Conservation (phyloP, 2,329 filamentous ascomycete species). For the Drechslera avenae region DNA sequence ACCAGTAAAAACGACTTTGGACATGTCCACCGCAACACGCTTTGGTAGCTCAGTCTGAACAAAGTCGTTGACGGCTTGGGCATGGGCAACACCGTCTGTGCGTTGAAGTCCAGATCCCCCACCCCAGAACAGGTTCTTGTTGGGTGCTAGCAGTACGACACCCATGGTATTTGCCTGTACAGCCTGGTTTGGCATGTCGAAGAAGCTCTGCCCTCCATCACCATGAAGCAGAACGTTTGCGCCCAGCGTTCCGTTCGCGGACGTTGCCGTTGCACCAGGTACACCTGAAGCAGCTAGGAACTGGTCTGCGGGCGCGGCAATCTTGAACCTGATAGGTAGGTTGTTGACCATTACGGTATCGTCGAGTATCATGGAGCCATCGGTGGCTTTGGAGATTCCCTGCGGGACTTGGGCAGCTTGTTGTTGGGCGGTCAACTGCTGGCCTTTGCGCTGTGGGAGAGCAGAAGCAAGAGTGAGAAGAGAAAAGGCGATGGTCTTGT, state of each 20-base stretch:
- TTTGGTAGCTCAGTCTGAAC: slow-evolving; percentile 57
- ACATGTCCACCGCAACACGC: slow-evolving; percentile 59
- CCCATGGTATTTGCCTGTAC: slow-evolving; percentile 59
- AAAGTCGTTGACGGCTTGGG: slow-evolving; percentile 61
- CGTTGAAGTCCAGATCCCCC: slow-evolving; percentile 59
- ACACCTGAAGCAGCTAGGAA: slow-evolving; percentile 59
- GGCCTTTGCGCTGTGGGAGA: slow-evolving; percentile 31
- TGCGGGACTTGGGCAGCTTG: slow-evolving; percentile 43
- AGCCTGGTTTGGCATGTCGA: slow-evolving; percentile 62
- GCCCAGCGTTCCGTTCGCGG: slow-evolving; percentile 45
- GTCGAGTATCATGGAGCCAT: slow-evolving; percentile 63
- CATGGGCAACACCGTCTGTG: slow-evolving; percentile 61
- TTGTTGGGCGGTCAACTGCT: slow-evolving; percentile 39
- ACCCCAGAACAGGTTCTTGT: slow-evolving; percentile 63
- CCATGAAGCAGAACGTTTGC: slow-evolving; percentile 65
- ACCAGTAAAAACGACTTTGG: slow-evolving; percentile 62
- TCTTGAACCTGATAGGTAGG: slow-evolving; percentile 61
- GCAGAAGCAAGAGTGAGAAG: slow-evolving; percentile 30
- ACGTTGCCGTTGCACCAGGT: slow-evolving; percentile 51
- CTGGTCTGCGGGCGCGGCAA: slow-evolving; percentile 60
- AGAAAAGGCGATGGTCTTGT: slow-evolving; percentile 18
- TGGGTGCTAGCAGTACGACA: slow-evolving; percentile 60
- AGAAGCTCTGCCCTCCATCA: slow-evolving; percentile 64
- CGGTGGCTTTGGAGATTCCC: slow-evolving; percentile 52
- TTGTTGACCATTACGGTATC: slow-evolving; percentile 61